These are phyloP conservation scores for Plasmodium billcollinsi DNA, from an alignment of 169 alveolate species.

Conservation along the genomic window DNA sequence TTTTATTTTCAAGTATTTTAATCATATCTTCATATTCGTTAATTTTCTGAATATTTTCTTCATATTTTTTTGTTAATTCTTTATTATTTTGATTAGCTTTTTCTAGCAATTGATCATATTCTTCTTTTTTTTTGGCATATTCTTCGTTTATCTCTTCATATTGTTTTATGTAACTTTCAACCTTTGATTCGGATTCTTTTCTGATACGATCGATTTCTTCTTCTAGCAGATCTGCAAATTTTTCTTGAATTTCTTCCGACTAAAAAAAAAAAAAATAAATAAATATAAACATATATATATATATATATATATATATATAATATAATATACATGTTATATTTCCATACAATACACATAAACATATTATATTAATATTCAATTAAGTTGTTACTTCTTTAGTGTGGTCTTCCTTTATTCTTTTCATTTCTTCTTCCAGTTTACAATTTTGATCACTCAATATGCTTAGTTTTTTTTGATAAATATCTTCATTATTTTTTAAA, in stretches of 20 bases:
- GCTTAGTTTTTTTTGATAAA: conserved; percentile 19
- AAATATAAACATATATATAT: background rate
- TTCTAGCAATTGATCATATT: conserved; percentile 45
- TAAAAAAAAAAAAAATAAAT: background rate
- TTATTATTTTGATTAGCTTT: conserved; percentile 56
- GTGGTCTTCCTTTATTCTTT: conserved; percentile 16
- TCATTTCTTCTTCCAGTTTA: conserved; percentile 46
- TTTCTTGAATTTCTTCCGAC: conserved; percentile 67
- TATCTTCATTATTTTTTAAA: conserved; percentile 60
- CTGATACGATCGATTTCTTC: conserved; percentile 65
- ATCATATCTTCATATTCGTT: conserved; percentile 72
- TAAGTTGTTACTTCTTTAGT: conserved; percentile 11
- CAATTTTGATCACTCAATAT: conserved; percentile 31
- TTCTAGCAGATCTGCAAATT: conserved; percentile 60
- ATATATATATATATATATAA: background rate
- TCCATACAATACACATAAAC: background rate
- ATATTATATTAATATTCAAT: background rate
- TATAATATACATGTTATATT: background rate
- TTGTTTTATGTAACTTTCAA: conserved; percentile 27
- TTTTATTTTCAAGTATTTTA: conserved; percentile 50
- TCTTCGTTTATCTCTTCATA: conserved; percentile 65
- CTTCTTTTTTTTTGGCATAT: conserved; percentile 45
- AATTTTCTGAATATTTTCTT: conserved; percentile 75
- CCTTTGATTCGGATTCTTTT: conserved; percentile 53
- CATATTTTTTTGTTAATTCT: conserved; percentile 48